Percentiles rank a stretch among this genome's conserved stretches.
Evolutionary conservation across 257 asterid species (phyloP).

Genomic region (Jaltomata sinuosa): DNA sequence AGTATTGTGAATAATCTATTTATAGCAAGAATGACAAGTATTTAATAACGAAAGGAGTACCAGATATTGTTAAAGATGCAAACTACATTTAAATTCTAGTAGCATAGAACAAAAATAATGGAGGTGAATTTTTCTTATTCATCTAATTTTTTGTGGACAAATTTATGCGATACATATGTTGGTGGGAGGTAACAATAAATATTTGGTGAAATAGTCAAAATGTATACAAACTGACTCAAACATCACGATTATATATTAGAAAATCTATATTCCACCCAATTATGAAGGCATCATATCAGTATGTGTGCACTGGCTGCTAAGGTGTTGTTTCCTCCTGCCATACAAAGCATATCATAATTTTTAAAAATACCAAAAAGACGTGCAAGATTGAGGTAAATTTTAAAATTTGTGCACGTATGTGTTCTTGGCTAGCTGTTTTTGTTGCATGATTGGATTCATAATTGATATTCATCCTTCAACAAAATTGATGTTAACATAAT

Average conservation of each 20-base stretch:
- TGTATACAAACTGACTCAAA: no score
- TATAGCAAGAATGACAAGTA: no score
- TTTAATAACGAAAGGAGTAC: no score
- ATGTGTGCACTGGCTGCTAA: no score
- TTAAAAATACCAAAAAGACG: not conserved
- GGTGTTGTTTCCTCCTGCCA: no score
- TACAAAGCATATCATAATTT: not conserved
- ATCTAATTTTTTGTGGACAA: no score
- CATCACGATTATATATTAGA: no score
- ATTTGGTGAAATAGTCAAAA: no score
- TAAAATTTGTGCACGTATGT: not conserved
- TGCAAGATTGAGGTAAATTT: not conserved
- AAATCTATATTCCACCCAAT: not conserved
- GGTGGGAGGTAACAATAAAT: no score
- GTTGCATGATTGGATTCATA: not conserved
- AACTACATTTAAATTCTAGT: not conserved
- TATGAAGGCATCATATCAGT: not conserved
- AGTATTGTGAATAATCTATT: no score
- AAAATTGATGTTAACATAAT: not conserved
- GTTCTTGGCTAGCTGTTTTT: not conserved
- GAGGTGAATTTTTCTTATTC: not conserved
- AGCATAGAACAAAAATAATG: not conserved
- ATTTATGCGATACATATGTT: no score
- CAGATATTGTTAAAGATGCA: not conserved
- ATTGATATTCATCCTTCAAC: not conserved